Percentiles rank a stretch among this genome's conserved stretches.
phyloP scores from a whole-genome alignment of 2,329 filamentous ascomycete species.

The Xylariales sp. region DNA sequence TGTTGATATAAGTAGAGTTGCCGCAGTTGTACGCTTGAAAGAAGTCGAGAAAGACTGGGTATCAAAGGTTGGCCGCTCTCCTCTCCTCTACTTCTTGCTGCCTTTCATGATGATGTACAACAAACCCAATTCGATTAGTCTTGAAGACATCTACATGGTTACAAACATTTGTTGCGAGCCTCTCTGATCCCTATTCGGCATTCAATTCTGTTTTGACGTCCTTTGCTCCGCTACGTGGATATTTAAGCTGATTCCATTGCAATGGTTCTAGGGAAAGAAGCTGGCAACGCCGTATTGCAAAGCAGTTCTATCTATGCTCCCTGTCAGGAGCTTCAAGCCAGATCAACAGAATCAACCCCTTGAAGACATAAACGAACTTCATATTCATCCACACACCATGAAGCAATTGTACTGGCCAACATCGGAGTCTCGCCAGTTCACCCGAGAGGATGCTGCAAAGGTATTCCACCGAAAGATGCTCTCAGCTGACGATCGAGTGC shows the following conservation, averaged over 20 bases:
- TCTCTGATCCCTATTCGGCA: constrained; percentile 54
- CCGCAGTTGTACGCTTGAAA: constrained; percentile 79
- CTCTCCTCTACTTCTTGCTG: constrained; percentile 8
- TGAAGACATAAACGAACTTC: constrained; percentile 61
- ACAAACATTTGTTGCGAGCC: constrained; percentile 69
- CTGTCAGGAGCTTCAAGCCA: constrained; percentile 55
- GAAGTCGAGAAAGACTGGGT: constrained; percentile 78
- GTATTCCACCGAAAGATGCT: constrained; percentile 58
- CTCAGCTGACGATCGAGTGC: constrained; percentile 56
- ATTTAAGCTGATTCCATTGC: too few species aligned
- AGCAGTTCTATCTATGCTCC: constrained; percentile 76
- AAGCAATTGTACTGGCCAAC: constrained; percentile 63
- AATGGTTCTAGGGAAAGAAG: constrained; percentile 72
- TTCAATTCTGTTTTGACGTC: background rate
- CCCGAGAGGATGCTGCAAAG: constrained; percentile 59
- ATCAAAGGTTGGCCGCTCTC: constrained; percentile 58
- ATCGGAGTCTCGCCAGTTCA: constrained; percentile 59
- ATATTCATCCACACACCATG: constrained; percentile 56
- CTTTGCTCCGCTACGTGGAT: too few species aligned
- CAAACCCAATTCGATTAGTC: constrained; percentile 95
- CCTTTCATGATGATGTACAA: constrained; percentile 50
- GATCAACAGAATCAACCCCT: constrained; percentile 43
- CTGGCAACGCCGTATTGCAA: constrained; percentile 72
- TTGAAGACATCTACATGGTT: constrained; percentile 97
- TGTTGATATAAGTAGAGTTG: constrained; percentile 79